Conservation (phyloP, 352 stramenopile genomes). For the Detonula confervacea region DNA sequence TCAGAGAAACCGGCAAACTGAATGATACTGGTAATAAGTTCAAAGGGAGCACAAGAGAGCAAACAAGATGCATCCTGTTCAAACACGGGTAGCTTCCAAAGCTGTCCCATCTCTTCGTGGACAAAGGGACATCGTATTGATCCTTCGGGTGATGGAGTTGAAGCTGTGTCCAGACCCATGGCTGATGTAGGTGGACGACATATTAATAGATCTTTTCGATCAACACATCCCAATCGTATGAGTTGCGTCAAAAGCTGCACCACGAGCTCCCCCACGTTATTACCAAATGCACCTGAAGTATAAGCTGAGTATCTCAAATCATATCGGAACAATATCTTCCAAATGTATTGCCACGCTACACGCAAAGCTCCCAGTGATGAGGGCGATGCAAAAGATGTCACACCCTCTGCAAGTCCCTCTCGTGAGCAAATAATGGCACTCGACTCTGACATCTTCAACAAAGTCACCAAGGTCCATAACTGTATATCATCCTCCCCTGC, state of each 20-base stretch:
- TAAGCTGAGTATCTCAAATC: constrained; percentile 72
- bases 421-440: constrained; percentile 59
- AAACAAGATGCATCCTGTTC: constrained; percentile 38
- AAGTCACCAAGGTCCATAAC: constrained; percentile 65
- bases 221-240: constrained; percentile 45
- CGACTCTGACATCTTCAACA: constrained; percentile 71
- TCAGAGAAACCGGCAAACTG: constrained; percentile 58
- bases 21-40: constrained; percentile 64
- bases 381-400: constrained; percentile 34
- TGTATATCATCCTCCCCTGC: constrained; percentile 63
- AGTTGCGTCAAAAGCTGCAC: constrained; percentile 76
- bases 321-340: constrained; percentile 64
- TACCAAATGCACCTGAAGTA: constrained; percentile 52
- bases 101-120: constrained; percentile 52
- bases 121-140: constrained; percentile 53
- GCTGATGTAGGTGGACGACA: background rate
- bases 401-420: constrained; percentile 32
- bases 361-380: constrained; percentile 28
- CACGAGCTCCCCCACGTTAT: constrained; percentile 70
- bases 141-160: background rate
- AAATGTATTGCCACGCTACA: constrained; percentile 68
- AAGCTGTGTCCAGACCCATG: background rate
- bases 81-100: constrained; percentile 76
- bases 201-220: constrained; percentile 29
- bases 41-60: constrained; percentile 63